Percentiles rank a stretch among this genome's conserved stretches.
Evolutionary conservation across 1,284 basidiomycete species (phyloP).

Genomic region (Lentinula novae-zelandiae): DNA sequence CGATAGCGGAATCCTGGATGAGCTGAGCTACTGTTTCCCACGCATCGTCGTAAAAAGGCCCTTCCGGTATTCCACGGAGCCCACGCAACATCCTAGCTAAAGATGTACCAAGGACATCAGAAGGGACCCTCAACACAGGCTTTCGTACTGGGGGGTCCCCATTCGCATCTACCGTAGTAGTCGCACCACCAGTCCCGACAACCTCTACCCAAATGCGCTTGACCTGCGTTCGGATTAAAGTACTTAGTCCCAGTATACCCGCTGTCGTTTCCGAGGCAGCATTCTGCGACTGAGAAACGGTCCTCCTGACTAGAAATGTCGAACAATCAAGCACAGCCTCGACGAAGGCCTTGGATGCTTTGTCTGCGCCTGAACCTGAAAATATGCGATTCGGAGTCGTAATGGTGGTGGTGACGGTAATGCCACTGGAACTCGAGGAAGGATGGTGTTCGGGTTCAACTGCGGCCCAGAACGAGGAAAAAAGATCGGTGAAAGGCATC

Average conservation of each 20-base stretch:
- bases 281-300: background rate
- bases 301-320: conserved; percentile 49
- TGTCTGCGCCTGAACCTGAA: background rate
- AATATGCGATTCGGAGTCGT: conserved; percentile 19
- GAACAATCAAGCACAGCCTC: conserved; percentile 68
- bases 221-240: conserved; percentile 37
- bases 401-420: conserved; percentile 35
- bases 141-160: background rate
- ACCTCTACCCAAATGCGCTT: conserved; percentile 37
- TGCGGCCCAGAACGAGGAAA: conserved; percentile 76
- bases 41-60: background rate
- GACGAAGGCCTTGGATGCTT: conserved; percentile 57
- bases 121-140: background rate
- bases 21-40: background rate
- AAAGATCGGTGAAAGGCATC: conserved; percentile 37
- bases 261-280: background rate
- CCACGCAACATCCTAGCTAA: background rate
- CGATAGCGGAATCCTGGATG: background rate
- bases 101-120: background rate
- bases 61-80: background rate
- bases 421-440: conserved; percentile 33
- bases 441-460: conserved; percentile 54
- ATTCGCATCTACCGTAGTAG: background rate
- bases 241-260: conserved; percentile 15
- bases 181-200: background rate